Evolutionary conservation across 176 grass and related monocot genomes (phyloP).

Genomic region (Aegilops longissima): DNA sequence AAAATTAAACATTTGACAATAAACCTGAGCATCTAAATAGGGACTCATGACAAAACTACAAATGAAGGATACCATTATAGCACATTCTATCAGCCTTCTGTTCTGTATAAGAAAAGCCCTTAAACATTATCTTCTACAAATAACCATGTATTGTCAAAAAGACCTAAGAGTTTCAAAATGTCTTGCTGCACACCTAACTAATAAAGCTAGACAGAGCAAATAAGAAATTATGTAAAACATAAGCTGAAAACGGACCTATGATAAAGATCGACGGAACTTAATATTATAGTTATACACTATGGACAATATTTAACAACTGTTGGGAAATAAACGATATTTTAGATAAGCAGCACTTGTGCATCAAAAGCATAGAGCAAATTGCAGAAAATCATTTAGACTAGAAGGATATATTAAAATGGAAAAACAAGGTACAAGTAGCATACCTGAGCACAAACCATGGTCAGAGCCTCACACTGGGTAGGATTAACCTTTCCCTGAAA

Average conservation of each 20-base stretch:
- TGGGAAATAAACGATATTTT: neutral
- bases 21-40: no score
- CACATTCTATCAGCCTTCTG: no score
- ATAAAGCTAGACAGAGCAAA: neutral
- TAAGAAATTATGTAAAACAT: neutral
- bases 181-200: neutral
- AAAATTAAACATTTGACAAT: no score
- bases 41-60: no score
- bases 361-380: slow-evolving; percentile 21
- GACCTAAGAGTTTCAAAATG: neutral
- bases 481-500: slow-evolving; percentile 98
- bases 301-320: neutral
- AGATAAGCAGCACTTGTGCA: neutral
- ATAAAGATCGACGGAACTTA: neutral
- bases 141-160: no score
- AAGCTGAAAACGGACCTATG: neutral
- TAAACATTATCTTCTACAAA: no score
- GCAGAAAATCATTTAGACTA: slow-evolving; percentile 6
- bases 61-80: no score
- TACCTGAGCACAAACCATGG: slow-evolving; percentile 99
- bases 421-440: slow-evolving; percentile 10
- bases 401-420: neutral
- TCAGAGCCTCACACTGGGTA: slow-evolving; percentile 94
- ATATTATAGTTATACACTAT: neutral
- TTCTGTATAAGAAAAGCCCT: no score